Base-by-base conservation (phyloP, 2,329 filamentous ascomycete species). In the Trichophyton rubrum region DNA sequence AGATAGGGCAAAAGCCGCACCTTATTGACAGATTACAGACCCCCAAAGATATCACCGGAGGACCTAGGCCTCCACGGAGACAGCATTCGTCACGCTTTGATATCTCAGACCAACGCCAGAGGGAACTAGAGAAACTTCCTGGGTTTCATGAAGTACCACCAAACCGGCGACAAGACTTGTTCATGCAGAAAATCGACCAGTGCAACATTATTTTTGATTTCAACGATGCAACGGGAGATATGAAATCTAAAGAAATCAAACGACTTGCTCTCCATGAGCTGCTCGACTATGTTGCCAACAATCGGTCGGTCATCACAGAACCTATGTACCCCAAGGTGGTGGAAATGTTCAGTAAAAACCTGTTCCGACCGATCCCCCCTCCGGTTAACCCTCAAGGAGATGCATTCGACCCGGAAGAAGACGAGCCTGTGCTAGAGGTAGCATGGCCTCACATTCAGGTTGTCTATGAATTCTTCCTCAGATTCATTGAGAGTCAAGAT, bases 181-280 rank as follows among this genome's bases (percentile, higher is more conserved):
- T 99, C 77, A 96, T 99, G 91, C 91, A 97, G 72, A 99, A 99
- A 81, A 93, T 99, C 68, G 93, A 97, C 70, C 93, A 99, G 74
- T 99, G 93, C 80, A 99, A 99, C 72, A 95, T 99, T 78, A 99
- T 99, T 69, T 99, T 99, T 72, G 93, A 99, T 77, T 99, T 99
- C 78, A 99, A 97, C 73, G 93, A 99, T 75, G 90, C 92, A 56
- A 95, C 89, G 66, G 91, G 87, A 67, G 93, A 99, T 72, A 97
- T 99, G 91, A 99, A 99, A 75, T 96, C 92, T 56, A 99, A 99
- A 79, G 93, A 99, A 77, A 97, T 99, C 81, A 99, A 99, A 80
- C 85, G 93, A 70, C 79, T 99, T 67, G 93, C 93, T 47, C 81
- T 99, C 51, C 93, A 99, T 72, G 93, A 99, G 74, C 80, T 99